These are phyloP conservation scores for Ophiostoma himal-ulmi DNA, from an alignment of 2,329 filamentous ascomycete species.

Conservation along the genomic window DNA sequence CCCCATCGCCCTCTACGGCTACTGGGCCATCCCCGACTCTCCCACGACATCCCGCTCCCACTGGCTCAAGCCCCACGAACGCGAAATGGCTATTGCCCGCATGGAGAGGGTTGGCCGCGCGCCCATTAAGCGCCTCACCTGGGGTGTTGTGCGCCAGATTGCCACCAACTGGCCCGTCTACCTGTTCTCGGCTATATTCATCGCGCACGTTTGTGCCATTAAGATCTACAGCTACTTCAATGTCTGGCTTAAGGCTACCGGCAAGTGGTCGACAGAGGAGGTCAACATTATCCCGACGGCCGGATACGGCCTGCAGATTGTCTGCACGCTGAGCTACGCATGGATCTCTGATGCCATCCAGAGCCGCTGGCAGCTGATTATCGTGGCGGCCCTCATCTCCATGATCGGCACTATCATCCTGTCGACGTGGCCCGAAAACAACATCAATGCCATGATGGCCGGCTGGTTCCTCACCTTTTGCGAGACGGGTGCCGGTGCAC, in stretches of 20 bases:
- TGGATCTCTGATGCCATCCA: constrained; percentile 2
- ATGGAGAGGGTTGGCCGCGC: background rate
- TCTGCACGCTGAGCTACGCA: constrained; percentile 1
- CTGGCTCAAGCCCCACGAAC: background rate
- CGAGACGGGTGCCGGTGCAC: background rate
- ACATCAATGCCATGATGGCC: background rate
- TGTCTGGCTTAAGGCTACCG: constrained; percentile 1
- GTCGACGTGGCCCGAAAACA: background rate
- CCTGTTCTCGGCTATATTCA: background rate
- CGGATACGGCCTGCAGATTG: constrained; percentile 4
- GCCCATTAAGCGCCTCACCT: background rate
- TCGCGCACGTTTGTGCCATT: background rate
- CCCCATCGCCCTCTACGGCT: background rate
- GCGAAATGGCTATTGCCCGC: background rate
- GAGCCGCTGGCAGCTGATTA: constrained; percentile 6
- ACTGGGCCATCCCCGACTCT: background rate
- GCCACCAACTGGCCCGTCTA: background rate
- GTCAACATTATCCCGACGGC: background rate
- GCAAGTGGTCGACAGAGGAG: background rate
- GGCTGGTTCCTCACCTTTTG: constrained; percentile 6
- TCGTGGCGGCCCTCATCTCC: background rate
- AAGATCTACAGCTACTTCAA: constrained; percentile 5
- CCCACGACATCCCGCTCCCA: background rate
- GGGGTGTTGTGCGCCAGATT: background rate
- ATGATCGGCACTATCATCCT: background rate